A percentile compares a stretch with the other conserved stretches of the same genome.
Conservation (phyloP, 108 stramenopile genomes). For the Discostella pseudostelligera region DNA sequence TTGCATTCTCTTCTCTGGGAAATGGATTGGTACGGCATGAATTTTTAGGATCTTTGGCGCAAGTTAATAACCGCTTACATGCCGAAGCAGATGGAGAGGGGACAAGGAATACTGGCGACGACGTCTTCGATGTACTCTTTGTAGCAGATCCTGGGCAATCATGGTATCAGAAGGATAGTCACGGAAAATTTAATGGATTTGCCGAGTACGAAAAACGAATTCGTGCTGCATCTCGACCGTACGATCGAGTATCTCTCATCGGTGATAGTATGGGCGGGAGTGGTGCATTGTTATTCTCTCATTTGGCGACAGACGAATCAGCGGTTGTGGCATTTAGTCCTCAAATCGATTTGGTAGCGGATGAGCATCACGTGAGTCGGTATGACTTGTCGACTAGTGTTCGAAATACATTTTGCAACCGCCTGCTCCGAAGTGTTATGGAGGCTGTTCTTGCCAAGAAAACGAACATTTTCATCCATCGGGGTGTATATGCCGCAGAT, state of each 20-base stretch:
- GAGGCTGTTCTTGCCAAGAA: background rate
- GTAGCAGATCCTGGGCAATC: conserved; percentile 22
- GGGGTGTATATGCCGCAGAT: conserved; percentile 7
- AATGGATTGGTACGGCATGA: conserved; percentile 26
- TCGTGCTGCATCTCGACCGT: conserved; percentile 11
- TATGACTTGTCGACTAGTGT: background rate
- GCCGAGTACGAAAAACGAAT: conserved; percentile 14
- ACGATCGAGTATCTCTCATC: conserved; percentile 11
- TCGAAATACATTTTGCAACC: background rate
- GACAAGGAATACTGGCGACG: background rate
- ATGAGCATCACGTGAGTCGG: conserved; percentile 10
- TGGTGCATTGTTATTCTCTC: conserved; percentile 18
- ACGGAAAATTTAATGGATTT: conserved; percentile 14
- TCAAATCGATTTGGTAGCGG: conserved; percentile 15
- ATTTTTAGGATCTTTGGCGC: conserved; percentile 18
- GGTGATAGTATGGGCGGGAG: conserved; percentile 28
- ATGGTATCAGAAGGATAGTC: conserved; percentile 21
- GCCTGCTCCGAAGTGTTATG: conserved; percentile 2
- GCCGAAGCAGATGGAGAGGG: background rate
- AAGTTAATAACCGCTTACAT: conserved; percentile 11
- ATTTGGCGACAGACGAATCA: conserved; percentile 8
- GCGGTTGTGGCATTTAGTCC: conserved; percentile 21
- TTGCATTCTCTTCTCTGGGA: conserved; percentile 24
- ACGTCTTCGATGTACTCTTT: conserved; percentile 15
- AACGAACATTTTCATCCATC: conserved; percentile 9